Evolutionary conservation across 139 green algal genomes (phyloP), one percentile per base, ranked within the genome.

Genomic region (Chlorella sp.): DNA sequence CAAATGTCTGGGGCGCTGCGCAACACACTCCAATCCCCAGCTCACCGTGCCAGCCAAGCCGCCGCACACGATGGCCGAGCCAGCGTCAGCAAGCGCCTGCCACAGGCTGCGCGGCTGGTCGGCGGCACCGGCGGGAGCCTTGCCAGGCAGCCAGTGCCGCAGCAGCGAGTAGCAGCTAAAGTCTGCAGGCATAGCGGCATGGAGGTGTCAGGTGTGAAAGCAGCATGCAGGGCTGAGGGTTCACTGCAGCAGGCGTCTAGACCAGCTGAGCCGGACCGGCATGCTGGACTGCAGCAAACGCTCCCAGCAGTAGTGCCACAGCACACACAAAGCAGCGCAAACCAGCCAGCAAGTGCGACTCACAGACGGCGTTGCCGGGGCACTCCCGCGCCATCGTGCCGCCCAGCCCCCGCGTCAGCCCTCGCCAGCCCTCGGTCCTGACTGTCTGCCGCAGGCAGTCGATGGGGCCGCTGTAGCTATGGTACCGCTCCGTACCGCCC

Each of bases 341-440:
- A 36, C 24, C 26, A 36, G 16, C 4, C 17, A 36, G 60, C 24
- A 1, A n/a, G 60, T 30, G 13, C 24, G 20, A 51, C 70, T 77
- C 70, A 77, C 70, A 77, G 40, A 77, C 41, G 24, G 93, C 90
- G 43, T 97, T 97, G n/a, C 94, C 94, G 0, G 92, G 92, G 19
- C 95, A 84, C 76, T 97, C 94, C 3, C 94, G 58, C 0, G 77
- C 84, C 46, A 97, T 79, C 5, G 94, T 97, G 34, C 90, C 90
- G 5, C 79, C 75, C 22, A 97, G 82, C 22, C 94, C 94, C 0
- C 94, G 88, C 2, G 68, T 84, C 48, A 97, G 72, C 5, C 94
- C 94, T 22, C 85, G 43, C 38, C 85, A 38, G 5, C 93, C 94
- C 73, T 97, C 92, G 1, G 38, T 82, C 54, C 36, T 34, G 17